These are phyloP conservation scores for Schwanniomyces yamadae DNA, from an alignment of 805 yeast species.

Conservation along the genomic window DNA sequence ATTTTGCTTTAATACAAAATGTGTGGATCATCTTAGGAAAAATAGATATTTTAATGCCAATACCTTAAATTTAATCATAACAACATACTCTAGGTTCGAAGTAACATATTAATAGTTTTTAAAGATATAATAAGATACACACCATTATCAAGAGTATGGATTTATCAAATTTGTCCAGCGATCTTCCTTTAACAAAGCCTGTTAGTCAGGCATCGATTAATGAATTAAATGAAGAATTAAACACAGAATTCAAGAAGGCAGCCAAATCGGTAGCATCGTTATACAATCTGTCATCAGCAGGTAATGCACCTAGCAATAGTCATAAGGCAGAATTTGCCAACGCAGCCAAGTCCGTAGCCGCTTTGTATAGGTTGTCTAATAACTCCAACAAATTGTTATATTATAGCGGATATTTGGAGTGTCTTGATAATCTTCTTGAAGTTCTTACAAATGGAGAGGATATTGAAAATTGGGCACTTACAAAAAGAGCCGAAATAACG, in stretches of 20 bases:
- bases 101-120: no score
- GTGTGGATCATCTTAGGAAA: constrained; percentile 3
- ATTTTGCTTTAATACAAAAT: background rate
- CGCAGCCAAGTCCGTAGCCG: constrained; percentile 44
- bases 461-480: constrained; percentile 52
- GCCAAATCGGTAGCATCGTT: constrained; percentile 67
- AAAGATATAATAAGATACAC: background rate
- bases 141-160: constrained; percentile 44
- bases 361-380: constrained; percentile 61
- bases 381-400: constrained; percentile 47
- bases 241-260: constrained; percentile 65
- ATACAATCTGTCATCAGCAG: constrained; percentile 25
- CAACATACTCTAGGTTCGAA: no score
- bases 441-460: constrained; percentile 43
- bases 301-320: constrained; percentile 1
- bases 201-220: constrained; percentile 47
- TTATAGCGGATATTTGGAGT: constrained; percentile 60
- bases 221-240: constrained; percentile 52
- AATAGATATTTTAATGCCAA: constrained; percentile 3
- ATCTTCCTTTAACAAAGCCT: constrained; percentile 53
- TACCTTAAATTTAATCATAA: background rate
- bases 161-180: constrained; percentile 56
- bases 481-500: constrained; percentile 43
- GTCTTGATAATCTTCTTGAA: constrained; percentile 55
- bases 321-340: constrained; percentile 34